Evolutionary conservation across 495 filamentous ascomycete species (phyloP).

Genomic region (Sordaria brevicollis): DNA sequence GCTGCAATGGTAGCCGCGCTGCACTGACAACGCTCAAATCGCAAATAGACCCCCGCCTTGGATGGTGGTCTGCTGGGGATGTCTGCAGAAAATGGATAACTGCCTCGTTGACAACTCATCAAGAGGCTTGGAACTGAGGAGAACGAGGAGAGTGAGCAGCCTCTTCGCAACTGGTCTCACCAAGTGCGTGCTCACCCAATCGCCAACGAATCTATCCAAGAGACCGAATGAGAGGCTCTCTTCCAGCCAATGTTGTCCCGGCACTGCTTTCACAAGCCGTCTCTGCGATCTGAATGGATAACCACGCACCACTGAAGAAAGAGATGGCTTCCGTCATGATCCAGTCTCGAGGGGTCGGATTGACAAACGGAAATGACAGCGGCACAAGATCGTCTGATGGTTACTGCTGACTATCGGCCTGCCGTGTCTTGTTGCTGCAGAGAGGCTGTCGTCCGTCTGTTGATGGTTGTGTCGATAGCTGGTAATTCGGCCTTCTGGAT

Average conservation of each 20-base stretch:
- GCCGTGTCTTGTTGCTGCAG: neutral
- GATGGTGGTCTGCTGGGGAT: neutral
- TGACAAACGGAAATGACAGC: neutral
- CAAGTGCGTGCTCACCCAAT: neutral
- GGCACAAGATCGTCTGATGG: neutral
- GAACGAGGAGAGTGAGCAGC: neutral
- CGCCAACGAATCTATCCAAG: neutral
- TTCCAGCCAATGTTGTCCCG: neutral
- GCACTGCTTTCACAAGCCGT: neutral
- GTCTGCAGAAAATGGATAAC: neutral
- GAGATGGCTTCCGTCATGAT: neutral
- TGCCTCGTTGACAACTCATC: neutral
- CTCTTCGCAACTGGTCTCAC: neutral
- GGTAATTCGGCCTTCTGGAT: neutral
- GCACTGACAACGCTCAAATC: neutral
- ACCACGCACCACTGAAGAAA: neutral
- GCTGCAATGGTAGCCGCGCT: neutral
- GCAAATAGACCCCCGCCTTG: neutral
- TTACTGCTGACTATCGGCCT: neutral
- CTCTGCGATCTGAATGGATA: conserved; percentile 2
- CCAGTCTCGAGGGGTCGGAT: neutral
- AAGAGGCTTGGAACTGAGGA: neutral
- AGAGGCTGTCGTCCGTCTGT: neutral
- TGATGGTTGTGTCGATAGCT: neutral
- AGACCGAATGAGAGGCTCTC: neutral